phyloP scores from a whole-genome alignment of 306 rosid species.

The Cicer yamashitae region DNA sequence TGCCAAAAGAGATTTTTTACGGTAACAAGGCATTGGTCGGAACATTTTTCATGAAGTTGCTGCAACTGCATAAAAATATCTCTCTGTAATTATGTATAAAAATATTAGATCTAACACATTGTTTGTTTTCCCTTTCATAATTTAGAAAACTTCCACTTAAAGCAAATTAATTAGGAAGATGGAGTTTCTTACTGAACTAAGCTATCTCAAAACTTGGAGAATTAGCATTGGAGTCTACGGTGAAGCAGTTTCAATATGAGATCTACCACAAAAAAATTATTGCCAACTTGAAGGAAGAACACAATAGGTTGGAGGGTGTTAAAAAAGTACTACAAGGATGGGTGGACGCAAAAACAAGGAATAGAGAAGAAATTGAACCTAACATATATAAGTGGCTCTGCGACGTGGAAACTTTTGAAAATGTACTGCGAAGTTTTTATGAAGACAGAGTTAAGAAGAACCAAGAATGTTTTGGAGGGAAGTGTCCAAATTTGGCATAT shows the following conservation, averaged over 20 bases:
- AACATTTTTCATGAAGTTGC: too few species aligned
- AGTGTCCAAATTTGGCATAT: neutral
- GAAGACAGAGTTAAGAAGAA: neutral
- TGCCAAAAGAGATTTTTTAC: too few species aligned
- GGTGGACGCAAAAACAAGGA: neutral
- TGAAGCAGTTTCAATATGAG: neutral
- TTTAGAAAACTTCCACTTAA: neutral
- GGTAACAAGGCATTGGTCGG: too few species aligned
- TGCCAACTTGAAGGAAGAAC: neutral
- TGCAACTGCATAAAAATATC: too few species aligned
- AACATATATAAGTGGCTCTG: neutral
- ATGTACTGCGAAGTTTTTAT: neutral
- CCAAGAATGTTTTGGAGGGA: neutral
- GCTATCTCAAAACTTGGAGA: slow-evolving; percentile 1
- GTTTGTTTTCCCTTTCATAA: neutral
- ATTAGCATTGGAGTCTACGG: neutral
- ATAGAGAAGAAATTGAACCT: neutral
- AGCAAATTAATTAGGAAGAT: neutral
- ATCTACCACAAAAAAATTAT: neutral
- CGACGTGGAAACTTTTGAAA: neutral
- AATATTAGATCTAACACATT: neutral
- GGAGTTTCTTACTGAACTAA: neutral
- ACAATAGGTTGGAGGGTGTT: neutral
- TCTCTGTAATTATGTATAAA: too few species aligned
- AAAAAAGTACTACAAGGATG: neutral